Evolutionary conservation across 1,284 basidiomycete genomes (phyloP), one percentile per base, ranked within the genome.

Genomic region (Tylopilus orsonianus): DNA sequence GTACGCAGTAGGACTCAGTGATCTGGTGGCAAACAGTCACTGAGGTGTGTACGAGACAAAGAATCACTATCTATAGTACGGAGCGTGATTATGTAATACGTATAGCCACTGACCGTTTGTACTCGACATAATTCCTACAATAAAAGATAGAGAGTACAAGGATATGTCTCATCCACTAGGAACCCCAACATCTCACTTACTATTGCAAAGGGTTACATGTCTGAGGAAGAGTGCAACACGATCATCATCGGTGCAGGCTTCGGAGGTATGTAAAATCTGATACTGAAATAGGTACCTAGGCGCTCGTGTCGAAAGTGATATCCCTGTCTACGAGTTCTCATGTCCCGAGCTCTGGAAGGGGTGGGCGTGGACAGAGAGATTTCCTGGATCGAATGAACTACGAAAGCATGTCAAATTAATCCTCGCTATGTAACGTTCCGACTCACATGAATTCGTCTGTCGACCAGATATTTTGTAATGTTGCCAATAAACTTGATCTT

Each of bases 341-440:
- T 37, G 24, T 9, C 53, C 48, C 2, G 53, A 58, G 5, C 47
- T 58, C 6, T 61, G 58, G 57, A 41, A 45, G 18, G 49, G 9
- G 3, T 59, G 59, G 59, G 43, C 46, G 3, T 58, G 58, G 58
- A 46, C 58, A 0, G 51, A 69, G 29, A 58, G 14, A 19, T 58
- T 46, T 23, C 57, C 57, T 13, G 49, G 32, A 8, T 16, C 44
- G 41, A 44, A 53, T 6, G 57, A 61, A 33, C 2, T 50, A 19
- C 55, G 47, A 30, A 27, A 32, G 48, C 55, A 18, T 4, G 35
- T 34, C n/a, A 30, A 32, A n/a, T 13, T 30, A 13, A 4, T 30
- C 14, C 7, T 30, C 13, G 8, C 4, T 13, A 26, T 26, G 26
- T 26, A 26, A 13, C 13, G 13, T 4, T 13, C 8, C 8, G 4